A percentile compares a stretch with the other conserved stretches of the same genome.
These are phyloP conservation scores for Daldinia sp. DNA, from an alignment of 2,329 filamentous ascomycete species.

Conservation along the genomic window DNA sequence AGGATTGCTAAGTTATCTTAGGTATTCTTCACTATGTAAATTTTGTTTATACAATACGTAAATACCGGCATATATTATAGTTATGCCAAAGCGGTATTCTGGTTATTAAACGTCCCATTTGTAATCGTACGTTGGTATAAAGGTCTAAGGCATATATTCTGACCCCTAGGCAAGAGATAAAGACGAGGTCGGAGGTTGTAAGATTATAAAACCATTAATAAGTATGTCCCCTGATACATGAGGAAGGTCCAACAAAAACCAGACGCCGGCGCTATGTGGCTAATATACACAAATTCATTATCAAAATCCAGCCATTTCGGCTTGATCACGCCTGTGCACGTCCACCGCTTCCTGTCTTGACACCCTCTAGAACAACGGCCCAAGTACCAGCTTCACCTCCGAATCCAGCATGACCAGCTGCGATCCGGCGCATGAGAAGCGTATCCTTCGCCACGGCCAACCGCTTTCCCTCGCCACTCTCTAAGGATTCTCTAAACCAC, in stretches of 20 bases:
- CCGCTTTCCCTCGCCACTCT: slow-evolving; percentile 72
- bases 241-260: slow-evolving; percentile 23
- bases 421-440: slow-evolving; percentile 78
- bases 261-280: slow-evolving; percentile 51
- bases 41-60: too few species aligned
- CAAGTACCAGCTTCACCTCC: slow-evolving; percentile 62
- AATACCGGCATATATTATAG: too few species aligned
- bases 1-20: too few species aligned
- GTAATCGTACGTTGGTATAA: too few species aligned
- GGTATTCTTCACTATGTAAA: too few species aligned
- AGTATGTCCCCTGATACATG: slow-evolving; percentile 1
- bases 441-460: slow-evolving; percentile 77
- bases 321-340: slow-evolving; percentile 41
- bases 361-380: slow-evolving; percentile 64
- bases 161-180: too few species aligned
- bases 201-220: background rate
- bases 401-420: slow-evolving; percentile 69
- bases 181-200: background rate
- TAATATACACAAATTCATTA: slow-evolving; percentile 32
- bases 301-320: background rate
- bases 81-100: too few species aligned
- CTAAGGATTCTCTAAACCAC: slow-evolving; percentile 79
- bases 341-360: slow-evolving; percentile 59
- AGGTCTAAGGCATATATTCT: too few species aligned
- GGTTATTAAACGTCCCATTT: too few species aligned